phyloP scores from a whole-genome alignment of 352 stramenopile genomes.

The Phytophthora chlamydospora region DNA sequence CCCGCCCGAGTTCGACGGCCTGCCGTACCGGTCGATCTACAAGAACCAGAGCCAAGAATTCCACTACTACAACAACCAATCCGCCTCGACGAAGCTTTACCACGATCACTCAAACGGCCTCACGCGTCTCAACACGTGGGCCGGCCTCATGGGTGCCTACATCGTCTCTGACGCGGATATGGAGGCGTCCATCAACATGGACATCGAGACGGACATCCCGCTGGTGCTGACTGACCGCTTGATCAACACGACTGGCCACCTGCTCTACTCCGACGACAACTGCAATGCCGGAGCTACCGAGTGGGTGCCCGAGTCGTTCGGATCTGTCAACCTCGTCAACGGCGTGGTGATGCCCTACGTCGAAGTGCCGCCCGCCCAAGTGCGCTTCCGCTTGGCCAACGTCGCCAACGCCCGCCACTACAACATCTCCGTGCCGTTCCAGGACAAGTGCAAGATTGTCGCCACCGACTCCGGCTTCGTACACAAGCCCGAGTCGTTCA shows the following conservation, averaged over 20 bases:
- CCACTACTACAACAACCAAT: slow-evolving; percentile 67
- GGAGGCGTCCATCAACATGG: slow-evolving; percentile 51
- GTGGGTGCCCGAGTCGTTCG: slow-evolving; percentile 66
- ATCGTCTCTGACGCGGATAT: slow-evolving; percentile 51
- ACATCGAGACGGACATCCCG: slow-evolving; percentile 61
- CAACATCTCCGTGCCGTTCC: slow-evolving; percentile 75
- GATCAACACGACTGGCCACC: slow-evolving; percentile 44
- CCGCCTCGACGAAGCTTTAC: slow-evolving; percentile 60
- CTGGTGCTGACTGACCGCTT: slow-evolving; percentile 49
- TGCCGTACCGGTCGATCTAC: slow-evolving; percentile 58
- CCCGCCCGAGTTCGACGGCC: slow-evolving; percentile 49
- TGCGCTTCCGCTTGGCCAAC: slow-evolving; percentile 71
- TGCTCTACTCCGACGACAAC: slow-evolving; percentile 64
- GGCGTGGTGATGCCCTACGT: slow-evolving; percentile 70
- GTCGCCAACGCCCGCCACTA: slow-evolving; percentile 75
- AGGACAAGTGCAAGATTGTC: slow-evolving; percentile 61
- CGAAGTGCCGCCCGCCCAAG: slow-evolving; percentile 65
- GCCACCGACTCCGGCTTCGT: slow-evolving; percentile 71
- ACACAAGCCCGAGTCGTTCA: slow-evolving; percentile 24
- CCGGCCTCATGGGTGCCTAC: slow-evolving; percentile 57
- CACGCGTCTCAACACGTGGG: slow-evolving; percentile 65
- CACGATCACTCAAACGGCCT: slow-evolving; percentile 65
- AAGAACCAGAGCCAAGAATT: slow-evolving; percentile 56
- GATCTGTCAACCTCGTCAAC: slow-evolving; percentile 61
- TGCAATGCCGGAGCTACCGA: slow-evolving; percentile 39